Conservation (phyloP, 1,284 basidiomycete species). For the Erythrobasidium hasegawianum region DNA sequence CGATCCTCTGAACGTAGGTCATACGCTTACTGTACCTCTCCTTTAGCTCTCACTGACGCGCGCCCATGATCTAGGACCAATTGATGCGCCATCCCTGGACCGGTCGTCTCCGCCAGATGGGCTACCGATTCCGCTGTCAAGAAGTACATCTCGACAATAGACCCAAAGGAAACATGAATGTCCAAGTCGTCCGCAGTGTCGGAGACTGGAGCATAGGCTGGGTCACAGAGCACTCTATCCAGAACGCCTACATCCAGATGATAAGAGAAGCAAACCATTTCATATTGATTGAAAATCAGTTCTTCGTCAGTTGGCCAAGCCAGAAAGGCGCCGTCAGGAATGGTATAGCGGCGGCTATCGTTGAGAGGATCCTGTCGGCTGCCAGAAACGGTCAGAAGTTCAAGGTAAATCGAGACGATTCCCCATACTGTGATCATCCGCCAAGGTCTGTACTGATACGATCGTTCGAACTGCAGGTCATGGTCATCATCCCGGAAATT, state of each 20-base stretch:
- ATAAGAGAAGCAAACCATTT: slow-evolving; percentile 79
- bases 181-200: slow-evolving; percentile 57
- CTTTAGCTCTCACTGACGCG: no score
- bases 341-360: slow-evolving; percentile 72
- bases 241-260: slow-evolving; percentile 63
- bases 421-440: no score
- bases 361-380: slow-evolving; percentile 75
- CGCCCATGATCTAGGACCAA: slow-evolving; percentile 17
- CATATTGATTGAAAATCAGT: slow-evolving; percentile 94
- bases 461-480: slow-evolving; percentile 14
- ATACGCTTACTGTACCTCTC: no score
- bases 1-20: slow-evolving; percentile 26
- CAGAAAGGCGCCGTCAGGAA: slow-evolving; percentile 65
- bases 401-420: slow-evolving; percentile 55
- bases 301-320: slow-evolving; percentile 67
- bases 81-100: slow-evolving; percentile 25
- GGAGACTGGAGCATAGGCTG: slow-evolving; percentile 48
- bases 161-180: slow-evolving; percentile 50
- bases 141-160: slow-evolving; percentile 17
- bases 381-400: slow-evolving; percentile 68
- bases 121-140: slow-evolving; percentile 15
- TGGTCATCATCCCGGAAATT: slow-evolving; percentile 31
- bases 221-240: slow-evolving; percentile 44
- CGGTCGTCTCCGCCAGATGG: slow-evolving; percentile 12
- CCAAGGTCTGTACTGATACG: no score